A percentile compares a stretch with the other conserved stretches of the same genome.
These are phyloP conservation scores for Huiozyma naganishii DNA, from an alignment of 805 yeast genomes.

Conservation along the genomic window DNA sequence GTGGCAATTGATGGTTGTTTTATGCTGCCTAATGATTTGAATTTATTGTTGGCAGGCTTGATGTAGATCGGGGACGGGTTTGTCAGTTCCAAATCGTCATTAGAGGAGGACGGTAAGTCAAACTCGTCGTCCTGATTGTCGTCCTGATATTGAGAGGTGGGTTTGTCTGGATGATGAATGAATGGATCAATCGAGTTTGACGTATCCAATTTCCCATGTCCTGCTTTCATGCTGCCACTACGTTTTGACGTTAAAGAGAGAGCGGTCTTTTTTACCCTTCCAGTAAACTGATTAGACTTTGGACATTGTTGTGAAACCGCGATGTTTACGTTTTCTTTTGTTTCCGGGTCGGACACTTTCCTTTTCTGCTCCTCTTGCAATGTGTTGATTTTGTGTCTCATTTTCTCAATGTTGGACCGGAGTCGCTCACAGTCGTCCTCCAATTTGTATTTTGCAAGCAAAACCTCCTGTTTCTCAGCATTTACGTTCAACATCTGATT, in stretches of 20 bases:
- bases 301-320: no score
- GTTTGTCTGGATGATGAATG: not conserved
- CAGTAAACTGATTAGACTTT: no score
- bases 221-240: not conserved
- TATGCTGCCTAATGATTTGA: constrained; percentile 2
- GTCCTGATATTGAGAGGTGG: not conserved
- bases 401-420: constrained; percentile 7
- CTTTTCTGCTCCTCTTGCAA: not conserved
- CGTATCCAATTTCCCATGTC: not conserved
- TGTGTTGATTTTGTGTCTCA: constrained; percentile 8
- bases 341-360: no score
- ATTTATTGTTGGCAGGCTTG: constrained; percentile 7
- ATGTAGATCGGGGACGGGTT: constrained; percentile 23
- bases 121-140: constrained; percentile 16
- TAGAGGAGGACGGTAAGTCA: constrained; percentile 24
- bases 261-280: no score
- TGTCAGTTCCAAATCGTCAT: constrained; percentile 25
- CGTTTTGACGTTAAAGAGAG: not conserved
- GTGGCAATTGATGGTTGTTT: constrained; percentile 5
- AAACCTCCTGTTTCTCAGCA: constrained; percentile 12
- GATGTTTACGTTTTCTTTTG: no score
- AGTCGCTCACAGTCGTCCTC: constrained; percentile 18
- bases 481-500: constrained; percentile 12
- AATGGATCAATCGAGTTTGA: not conserved
- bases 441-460: constrained; percentile 17